These are phyloP conservation scores for Elsinoe batatas DNA, from an alignment of 2,329 filamentous ascomycete species.

Conservation along the genomic window DNA sequence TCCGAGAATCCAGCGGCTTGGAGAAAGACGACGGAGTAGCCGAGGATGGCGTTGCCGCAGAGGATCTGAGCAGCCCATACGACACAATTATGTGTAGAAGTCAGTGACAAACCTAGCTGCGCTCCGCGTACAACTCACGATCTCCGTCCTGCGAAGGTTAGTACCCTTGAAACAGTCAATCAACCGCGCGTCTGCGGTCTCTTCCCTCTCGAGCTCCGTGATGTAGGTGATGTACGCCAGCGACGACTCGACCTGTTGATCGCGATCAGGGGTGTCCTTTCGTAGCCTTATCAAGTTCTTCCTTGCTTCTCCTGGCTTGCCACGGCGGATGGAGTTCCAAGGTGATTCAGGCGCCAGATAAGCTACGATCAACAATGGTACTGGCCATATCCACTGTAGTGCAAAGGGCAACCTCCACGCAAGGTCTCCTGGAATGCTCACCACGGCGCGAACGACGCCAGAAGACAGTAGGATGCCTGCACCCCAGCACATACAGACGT, in stretches of 20 bases:
- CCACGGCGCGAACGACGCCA: conserved; percentile 34
- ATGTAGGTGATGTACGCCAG: conserved; percentile 30
- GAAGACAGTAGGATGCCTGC: conserved; percentile 47
- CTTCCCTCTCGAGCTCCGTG: conserved; percentile 39
- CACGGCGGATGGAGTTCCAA: conserved; percentile 29
- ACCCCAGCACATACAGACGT: conserved; percentile 53
- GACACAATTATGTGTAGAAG: conserved; percentile 19
- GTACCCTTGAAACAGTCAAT: conserved; percentile 42
- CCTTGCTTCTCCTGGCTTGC: conserved; percentile 23
- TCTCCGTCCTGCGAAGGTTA: conserved; percentile 34
- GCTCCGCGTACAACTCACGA: conserved; percentile 15
- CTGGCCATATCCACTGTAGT: conserved; percentile 29
- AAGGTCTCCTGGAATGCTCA: conserved; percentile 15
- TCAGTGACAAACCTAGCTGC: conserved; percentile 21
- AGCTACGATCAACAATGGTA: conserved; percentile 22
- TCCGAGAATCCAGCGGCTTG: conserved; percentile 26
- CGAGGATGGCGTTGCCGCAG: conserved; percentile 24
- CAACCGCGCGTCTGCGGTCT: conserved; percentile 18
- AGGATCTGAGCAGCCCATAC: conserved; percentile 26
- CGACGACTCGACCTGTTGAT: conserved; percentile 20
- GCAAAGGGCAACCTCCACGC: conserved; percentile 33
- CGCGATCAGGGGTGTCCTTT: conserved; percentile 13
- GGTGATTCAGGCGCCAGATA: conserved; percentile 23
- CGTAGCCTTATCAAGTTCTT: conserved; percentile 20
- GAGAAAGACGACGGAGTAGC: conserved; percentile 28